These are phyloP conservation scores for Saussurea involucrata DNA, from an alignment of 129 eudicot species.

Conservation along the genomic window DNA sequence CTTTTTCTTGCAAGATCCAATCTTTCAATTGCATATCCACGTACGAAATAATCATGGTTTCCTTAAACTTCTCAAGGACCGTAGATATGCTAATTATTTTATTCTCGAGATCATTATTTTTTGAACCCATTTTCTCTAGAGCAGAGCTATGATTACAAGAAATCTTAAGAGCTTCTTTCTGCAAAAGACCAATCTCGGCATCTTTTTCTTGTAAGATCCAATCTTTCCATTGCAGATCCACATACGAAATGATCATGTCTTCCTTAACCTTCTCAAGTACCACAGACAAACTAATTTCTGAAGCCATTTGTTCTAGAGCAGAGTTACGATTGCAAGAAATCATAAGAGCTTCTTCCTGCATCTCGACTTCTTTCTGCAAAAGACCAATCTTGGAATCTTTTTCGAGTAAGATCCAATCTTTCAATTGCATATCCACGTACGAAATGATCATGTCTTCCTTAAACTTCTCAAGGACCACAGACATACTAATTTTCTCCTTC, in stretches of 20 bases:
- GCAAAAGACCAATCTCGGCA: slow-evolving; percentile 6
- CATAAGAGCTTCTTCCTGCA: slow-evolving; percentile 4
- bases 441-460: not conserved
- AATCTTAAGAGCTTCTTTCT: slow-evolving; percentile 27
- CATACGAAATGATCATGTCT: not conserved
- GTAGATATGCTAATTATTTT: slow-evolving; percentile 24
- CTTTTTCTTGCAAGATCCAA: not conserved
- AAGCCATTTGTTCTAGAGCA: not conserved
- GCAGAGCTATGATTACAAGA: slow-evolving; percentile 18
- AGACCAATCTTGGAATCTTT: slow-evolving; percentile 1
- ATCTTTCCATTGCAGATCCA: slow-evolving; percentile 16
- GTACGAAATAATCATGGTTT: not conserved
- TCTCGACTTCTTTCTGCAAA: slow-evolving; percentile 8
- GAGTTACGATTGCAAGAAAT: not conserved
- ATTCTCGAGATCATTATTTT: slow-evolving; percentile 20
- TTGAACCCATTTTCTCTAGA: slow-evolving; percentile 7
- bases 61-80: slow-evolving; percentile 1
- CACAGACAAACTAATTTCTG: slow-evolving; percentile 29
- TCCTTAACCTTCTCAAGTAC: slow-evolving; percentile 10
- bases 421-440: slow-evolving; percentile 9
- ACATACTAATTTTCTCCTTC: slow-evolving; percentile 21
- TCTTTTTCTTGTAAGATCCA: slow-evolving; percentile 6
- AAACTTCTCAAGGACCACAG: slow-evolving; percentile 25
- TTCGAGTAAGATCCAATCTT: slow-evolving; percentile 12
- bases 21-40: not conserved